Evolutionary conservation across 1,284 basidiomycete genomes (phyloP), one percentile per base, ranked within the genome.

Genomic region (Taiwanofungus camphoratus): DNA sequence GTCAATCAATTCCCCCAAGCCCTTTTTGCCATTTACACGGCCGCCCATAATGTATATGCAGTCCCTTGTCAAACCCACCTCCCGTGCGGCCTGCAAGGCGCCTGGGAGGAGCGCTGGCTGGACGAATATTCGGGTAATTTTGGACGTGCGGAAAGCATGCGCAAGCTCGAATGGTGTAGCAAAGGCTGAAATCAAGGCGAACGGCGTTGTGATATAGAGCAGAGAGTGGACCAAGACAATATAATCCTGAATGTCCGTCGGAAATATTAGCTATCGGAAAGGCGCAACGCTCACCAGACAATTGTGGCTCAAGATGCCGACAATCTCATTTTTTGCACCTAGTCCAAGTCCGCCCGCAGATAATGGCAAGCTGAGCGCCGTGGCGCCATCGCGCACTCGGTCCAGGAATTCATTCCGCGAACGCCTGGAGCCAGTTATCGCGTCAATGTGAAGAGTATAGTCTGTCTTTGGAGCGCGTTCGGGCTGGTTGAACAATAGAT

Each of bases 241-340:
- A 53, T 76, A 87, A 41, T 87, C 82, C 85, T 88, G 42, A n/a
- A 33, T 21, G 36, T 30, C 26, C 26, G 26, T 30, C 11, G 12
- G 30, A 18, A 31, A 9, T 3, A 29, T 19, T 12, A 9, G 21
- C 19, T 33, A 36, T 20, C 9, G 27, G 13, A 2, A 8, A 5
- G 37, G n/a, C 9, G 27, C 12, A 27, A 7, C 26, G 65, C 70
- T 49, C 61, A 87, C 86, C 58, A 80, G 59, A 32, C 73, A 78
- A 55, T 87, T 89, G 40, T 79, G 73, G 59, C 77, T 77, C 53
- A 86, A 71, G 11, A 88, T 73, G 2, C 80, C 86, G 21, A 86
- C 65, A 21, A 85, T 74, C 47, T 82, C 80, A 1, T 66, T 67
- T 3, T 68, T 64, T 1, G 57, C 57, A 11, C 60, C 55, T n/a